These are phyloP conservation scores for Fusarium nisikadoi DNA, from an alignment of 2,329 filamentous ascomycete species.

Conservation along the genomic window DNA sequence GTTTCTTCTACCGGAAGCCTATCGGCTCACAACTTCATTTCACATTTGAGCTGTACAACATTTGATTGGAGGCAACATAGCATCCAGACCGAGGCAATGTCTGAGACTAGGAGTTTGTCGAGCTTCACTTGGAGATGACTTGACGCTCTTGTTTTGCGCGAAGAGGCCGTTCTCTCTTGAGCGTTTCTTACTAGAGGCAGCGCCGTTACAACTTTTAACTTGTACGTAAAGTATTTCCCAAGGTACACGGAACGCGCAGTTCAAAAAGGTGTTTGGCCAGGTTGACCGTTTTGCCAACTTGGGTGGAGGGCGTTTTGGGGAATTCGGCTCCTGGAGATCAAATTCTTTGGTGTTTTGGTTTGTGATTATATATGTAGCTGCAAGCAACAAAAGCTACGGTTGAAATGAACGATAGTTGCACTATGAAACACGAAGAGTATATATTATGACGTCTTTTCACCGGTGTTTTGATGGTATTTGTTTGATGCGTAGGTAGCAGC, in stretches of 20 bases:
- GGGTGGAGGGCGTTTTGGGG: constrained; percentile 43
- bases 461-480: not conserved
- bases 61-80: constrained; percentile 40
- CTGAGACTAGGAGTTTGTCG: constrained; percentile 32
- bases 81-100: constrained; percentile 35
- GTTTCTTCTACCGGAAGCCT: constrained; percentile 26
- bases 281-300: constrained; percentile 40
- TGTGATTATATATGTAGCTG: constrained; percentile 37
- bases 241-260: constrained; percentile 52
- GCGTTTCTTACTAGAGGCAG: constrained; percentile 18
- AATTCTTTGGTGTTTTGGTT: constrained; percentile 46
- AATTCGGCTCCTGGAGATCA: constrained; percentile 41
- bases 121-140: constrained; percentile 13
- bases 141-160: constrained; percentile 25
- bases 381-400: constrained; percentile 46
- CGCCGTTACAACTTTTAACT: constrained; percentile 34
- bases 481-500: not conserved
- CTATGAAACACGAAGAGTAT: constrained; percentile 35
- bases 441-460: not conserved
- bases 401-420: constrained; percentile 39
- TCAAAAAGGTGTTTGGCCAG: constrained; percentile 58
- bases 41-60: constrained; percentile 46
- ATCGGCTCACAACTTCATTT: constrained; percentile 34
- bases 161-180: constrained; percentile 13
- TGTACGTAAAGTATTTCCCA: constrained; percentile 54